Conservation (phyloP, 192 early-diverging fungal species). For the Phlyctochytrium planicorne region DNA sequence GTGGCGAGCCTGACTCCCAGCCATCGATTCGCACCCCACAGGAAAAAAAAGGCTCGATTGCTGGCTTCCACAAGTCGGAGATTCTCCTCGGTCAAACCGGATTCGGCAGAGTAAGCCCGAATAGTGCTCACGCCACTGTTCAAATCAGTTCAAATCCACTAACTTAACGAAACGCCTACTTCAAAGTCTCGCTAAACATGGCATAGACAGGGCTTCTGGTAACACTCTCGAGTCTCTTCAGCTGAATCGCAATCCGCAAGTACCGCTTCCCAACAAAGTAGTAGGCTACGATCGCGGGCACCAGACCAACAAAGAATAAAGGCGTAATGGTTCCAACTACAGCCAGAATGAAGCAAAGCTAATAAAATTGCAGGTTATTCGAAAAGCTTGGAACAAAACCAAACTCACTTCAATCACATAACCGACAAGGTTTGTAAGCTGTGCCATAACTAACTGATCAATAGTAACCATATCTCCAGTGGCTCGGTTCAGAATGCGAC, state of each 20-base stretch:
- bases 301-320: constrained; percentile 63
- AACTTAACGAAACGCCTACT: constrained; percentile 19
- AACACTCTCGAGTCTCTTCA: constrained; percentile 84
- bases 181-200: constrained; percentile 75
- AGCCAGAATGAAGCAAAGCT: constrained; percentile 25
- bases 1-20: constrained; percentile 75
- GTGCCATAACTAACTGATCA: constrained; percentile 45
- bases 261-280: constrained; percentile 68
- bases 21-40: constrained; percentile 73
- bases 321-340: constrained; percentile 59
- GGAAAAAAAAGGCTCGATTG: constrained; percentile 77
- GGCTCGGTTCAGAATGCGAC: constrained; percentile 71
- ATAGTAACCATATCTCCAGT: constrained; percentile 86
- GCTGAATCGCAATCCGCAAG: constrained; percentile 74
- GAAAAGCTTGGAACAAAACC: too few species aligned
- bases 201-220: constrained; percentile 75
- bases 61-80: constrained; percentile 48
- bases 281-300: constrained; percentile 62
- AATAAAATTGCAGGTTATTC: too few species aligned
- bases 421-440: too few species aligned
- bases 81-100: constrained; percentile 24
- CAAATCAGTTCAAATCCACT: too few species aligned
- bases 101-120: constrained; percentile 33
- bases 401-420: too few species aligned
- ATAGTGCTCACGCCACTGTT: constrained; percentile 38